Conservation (phyloP, 179 eudicot species). For the Beta corolliflora region DNA sequence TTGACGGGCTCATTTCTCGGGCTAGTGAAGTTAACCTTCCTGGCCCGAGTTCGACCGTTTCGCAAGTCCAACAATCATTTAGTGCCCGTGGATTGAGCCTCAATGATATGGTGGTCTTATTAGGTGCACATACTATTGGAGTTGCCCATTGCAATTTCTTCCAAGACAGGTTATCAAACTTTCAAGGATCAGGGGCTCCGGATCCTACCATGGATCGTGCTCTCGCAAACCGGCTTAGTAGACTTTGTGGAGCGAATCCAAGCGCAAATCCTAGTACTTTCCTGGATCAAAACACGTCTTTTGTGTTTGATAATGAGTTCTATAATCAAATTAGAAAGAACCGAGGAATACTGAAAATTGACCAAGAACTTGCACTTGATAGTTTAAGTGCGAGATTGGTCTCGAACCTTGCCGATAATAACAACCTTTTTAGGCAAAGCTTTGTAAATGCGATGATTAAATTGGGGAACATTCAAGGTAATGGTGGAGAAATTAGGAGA, state of each 20-base stretch:
- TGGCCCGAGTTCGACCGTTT: no score
- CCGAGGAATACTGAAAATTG: conserved; percentile 41
- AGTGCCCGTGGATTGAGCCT: conserved; percentile 38
- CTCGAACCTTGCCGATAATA: conserved; percentile 31
- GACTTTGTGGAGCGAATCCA: conserved; percentile 21
- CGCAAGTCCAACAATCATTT: no score
- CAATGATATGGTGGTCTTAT: conserved; percentile 50
- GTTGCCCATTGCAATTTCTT: conserved; percentile 51
- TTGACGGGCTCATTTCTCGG: no score
- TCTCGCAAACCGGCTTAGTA: conserved; percentile 14
- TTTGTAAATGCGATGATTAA: conserved; percentile 54
- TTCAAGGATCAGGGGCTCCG: conserved; percentile 42
- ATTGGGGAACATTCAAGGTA: conserved; percentile 45
- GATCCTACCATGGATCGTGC: conserved; percentile 44
- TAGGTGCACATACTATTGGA: conserved; percentile 65
- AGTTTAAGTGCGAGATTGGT: conserved; percentile 37
- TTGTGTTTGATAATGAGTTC: conserved; percentile 40
- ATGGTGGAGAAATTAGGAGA: conserved; percentile 49
- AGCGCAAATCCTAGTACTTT: conserved; percentile 32
- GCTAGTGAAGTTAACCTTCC: no score
- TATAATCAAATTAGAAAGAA: conserved; percentile 41
- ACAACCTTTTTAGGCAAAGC: conserved; percentile 30
- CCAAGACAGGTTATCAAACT: conserved; percentile 36
- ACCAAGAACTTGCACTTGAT: conserved; percentile 42
- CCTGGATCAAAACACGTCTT: conserved; percentile 45